Base-by-base conservation (phyloP, 257 asterid genomes). In the Jacaranda copaia region DNA sequence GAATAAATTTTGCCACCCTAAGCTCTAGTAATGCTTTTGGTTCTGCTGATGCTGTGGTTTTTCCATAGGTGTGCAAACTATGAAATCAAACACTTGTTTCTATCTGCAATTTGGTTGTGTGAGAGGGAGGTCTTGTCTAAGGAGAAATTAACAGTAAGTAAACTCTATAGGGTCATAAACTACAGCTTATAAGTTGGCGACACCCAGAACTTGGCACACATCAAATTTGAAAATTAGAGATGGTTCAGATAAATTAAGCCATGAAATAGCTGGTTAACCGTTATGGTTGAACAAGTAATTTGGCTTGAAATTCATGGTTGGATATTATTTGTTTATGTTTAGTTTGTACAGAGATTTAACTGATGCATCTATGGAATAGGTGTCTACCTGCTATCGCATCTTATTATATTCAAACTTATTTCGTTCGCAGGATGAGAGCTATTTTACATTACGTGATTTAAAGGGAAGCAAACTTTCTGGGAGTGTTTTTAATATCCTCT, bases 381-480 rank as follows among this genome's bases (percentile, higher is more conserved):
- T 52, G 56, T 72, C 55, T 64, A 20, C 62, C 73, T 70, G 59
- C 14, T 15, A 57, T 75, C 19, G 65, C 61, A 58, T 63, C 43
- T 76, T 48, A 72, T 80, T 76, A 79, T 73, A 46, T 60, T 56
- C 56, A 59, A 74, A 12, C 70, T 67, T 74, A 32, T 74, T 72
- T 77, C 69, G 25, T 70, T 43, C 73, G 91, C 96, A 96, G 99
- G 88, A 93, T 64, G 97, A 91, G 82, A 88, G 94, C 88, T 96
- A 90, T 83, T 82, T 93, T 80, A 90, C 91, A 8, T 80, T 96
- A 80, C 88, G 76, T 20, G 99, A 96, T 85, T 87, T 96, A 74
- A 96, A 90, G 85, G 97, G 97, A 71, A 89, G 89, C 91, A 95
- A 83, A 74, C 93, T 95, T 67, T 90, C 98, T 2, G 96, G 99